Evolutionary conservation across 1,284 basidiomycete genomes (phyloP), one percentile per base, ranked within the genome.

Genomic region (Cutaneotrichosporon curvatum): DNA sequence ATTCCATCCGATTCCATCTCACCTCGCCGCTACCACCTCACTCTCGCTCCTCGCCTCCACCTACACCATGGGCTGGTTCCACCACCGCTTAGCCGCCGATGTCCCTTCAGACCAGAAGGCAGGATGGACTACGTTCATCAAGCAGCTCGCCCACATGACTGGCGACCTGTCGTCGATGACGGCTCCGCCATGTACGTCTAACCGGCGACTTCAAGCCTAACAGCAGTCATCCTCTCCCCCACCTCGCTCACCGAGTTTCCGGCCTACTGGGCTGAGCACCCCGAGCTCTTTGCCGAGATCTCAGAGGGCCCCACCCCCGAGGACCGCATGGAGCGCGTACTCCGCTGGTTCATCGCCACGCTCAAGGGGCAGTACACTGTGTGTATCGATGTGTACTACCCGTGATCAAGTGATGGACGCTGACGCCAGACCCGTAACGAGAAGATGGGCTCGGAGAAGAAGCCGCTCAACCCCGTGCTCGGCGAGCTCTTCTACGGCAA

Each of bases 401-500:
- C 11, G 12, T 22, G 21, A n/a, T n/a, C n/a, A n/a, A n/a, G 20
- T 11, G 25, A 28, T 28, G 7, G 4, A 3, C 4, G 34, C 50
- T 51, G 31, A 48, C 41, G 12, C 19, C 44, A 71, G 69, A 87
- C 87, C 31, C 78, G 89, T 48, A 92, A 91, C 63, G 88, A 92
- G 75, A 83, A 82, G 57, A 84, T 88, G 81, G 92, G 92, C 9
- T 90, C 87, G 2, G 92, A 96, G 78, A 98, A 97, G 78, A 98
- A 97, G 72, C 92, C 92, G 9, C 77, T 97, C 51, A 97, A 97
- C 70, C 92, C 92, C 31, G 88, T 94, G 12, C 84, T 97, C 22
- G 92, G 91, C 71, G 88, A 92, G 83, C 75, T 91, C 33, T 97
- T 97, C 75, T 90, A 91, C 58, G 94, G 94, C 40, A 70, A 77